A percentile compares a stretch with the other conserved stretches of the same genome.
phyloP scores from a whole-genome alignment of 1,284 basidiomycete genomes.

The Trichosporon coremiiforme region DNA sequence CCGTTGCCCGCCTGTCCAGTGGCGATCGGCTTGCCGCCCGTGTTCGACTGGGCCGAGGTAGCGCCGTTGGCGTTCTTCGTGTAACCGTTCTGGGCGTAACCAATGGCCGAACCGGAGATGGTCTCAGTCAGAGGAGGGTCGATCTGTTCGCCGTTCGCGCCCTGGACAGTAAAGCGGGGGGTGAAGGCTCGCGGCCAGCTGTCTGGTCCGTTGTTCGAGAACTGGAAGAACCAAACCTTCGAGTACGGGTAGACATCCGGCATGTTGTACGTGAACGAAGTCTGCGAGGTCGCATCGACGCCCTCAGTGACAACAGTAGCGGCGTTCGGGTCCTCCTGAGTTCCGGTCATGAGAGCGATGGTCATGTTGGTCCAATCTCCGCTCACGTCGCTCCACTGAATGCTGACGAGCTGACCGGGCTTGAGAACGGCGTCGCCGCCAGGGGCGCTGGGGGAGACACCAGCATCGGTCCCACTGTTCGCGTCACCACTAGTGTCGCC shows the following conservation, averaged over 20 bases:
- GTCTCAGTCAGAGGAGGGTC: slow-evolving; percentile 44
- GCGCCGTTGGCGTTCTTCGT: not conserved
- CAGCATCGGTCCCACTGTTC: slow-evolving; percentile 22
- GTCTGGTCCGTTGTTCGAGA: slow-evolving; percentile 41
- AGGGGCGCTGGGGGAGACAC: slow-evolving; percentile 55
- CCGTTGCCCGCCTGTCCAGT: slow-evolving; percentile 26
- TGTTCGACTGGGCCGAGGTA: not conserved
- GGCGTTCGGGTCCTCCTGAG: slow-evolving; percentile 42
- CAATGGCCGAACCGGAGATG: slow-evolving; percentile 47
- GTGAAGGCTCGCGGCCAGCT: slow-evolving; percentile 48
- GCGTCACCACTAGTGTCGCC: not conserved
- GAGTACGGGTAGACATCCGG: slow-evolving; percentile 56
- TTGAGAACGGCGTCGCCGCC: slow-evolving; percentile 47
- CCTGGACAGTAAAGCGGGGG: slow-evolving; percentile 56
- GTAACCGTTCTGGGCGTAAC: slow-evolving; percentile 11
- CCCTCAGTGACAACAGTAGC: slow-evolving; percentile 42
- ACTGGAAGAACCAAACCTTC: slow-evolving; percentile 58
- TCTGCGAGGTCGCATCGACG: slow-evolving; percentile 46
- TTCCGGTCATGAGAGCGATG: slow-evolving; percentile 55
- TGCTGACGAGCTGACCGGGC: slow-evolving; percentile 46
- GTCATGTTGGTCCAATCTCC: slow-evolving; percentile 54
- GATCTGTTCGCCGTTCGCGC: slow-evolving; percentile 45
- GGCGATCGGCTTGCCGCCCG: not conserved
- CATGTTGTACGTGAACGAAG: slow-evolving; percentile 35
- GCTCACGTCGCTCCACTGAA: slow-evolving; percentile 54